phyloP scores from a whole-genome alignment of 2,329 filamentous ascomycete genomes.

The Colletotrichum gigasporum region DNA sequence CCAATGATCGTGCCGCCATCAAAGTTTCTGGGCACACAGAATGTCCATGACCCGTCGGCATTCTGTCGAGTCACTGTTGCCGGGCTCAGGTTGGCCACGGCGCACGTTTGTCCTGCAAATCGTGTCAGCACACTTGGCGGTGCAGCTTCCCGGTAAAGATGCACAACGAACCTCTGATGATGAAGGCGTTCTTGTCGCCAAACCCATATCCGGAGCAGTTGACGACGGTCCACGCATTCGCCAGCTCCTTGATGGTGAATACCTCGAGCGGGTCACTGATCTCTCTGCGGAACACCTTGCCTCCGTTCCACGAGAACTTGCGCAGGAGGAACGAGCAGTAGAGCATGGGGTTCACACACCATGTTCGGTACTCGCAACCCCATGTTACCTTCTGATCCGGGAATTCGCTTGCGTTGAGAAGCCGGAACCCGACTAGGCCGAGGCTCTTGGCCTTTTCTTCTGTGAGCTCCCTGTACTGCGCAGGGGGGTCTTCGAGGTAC shows the following conservation, averaged over 20 bases:
- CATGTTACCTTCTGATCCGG: slow-evolving; percentile 52
- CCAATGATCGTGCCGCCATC: slow-evolving; percentile 73
- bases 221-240: slow-evolving; percentile 45
- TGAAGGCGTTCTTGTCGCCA: slow-evolving; percentile 50
- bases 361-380: slow-evolving; percentile 62
- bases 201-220: slow-evolving; percentile 59
- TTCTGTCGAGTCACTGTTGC: slow-evolving; percentile 67
- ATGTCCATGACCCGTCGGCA: slow-evolving; percentile 70
- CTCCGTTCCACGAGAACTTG: slow-evolving; percentile 49
- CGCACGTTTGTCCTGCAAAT: slow-evolving; percentile 53
- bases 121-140: not conserved
- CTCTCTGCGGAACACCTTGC: slow-evolving; percentile 44
- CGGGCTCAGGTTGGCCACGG: slow-evolving; percentile 49
- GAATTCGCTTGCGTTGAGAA: slow-evolving; percentile 47
- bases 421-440: slow-evolving; percentile 48
- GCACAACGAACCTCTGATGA: slow-evolving; percentile 49
- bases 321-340: slow-evolving; percentile 60
- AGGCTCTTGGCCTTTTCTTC: slow-evolving; percentile 41
- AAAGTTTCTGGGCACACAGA: slow-evolving; percentile 69
- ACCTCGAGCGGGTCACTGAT: slow-evolving; percentile 49
- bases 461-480: slow-evolving; percentile 49
- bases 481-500: slow-evolving; percentile 57
- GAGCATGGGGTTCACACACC: slow-evolving; percentile 64
- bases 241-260: slow-evolving; percentile 43
- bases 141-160: not conserved